A percentile compares a stretch with the other conserved stretches of the same genome.
These are phyloP conservation scores for Trichaptum fuscoviolaceum DNA, from an alignment of 768 basidiomycete genomes.

Conservation along the genomic window DNA sequence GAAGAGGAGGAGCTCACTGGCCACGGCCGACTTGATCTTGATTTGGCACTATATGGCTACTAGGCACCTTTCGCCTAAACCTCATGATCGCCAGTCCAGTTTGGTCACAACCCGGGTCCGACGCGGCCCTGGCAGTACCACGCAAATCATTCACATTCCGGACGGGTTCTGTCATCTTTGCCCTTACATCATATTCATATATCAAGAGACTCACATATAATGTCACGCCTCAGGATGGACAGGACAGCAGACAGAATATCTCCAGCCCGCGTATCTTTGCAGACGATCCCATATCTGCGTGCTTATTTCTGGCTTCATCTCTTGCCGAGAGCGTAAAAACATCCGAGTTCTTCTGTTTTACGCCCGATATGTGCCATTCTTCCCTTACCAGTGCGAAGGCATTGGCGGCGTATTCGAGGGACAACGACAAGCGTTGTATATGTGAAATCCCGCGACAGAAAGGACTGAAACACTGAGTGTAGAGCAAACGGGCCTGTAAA, in stretches of 20 bases:
- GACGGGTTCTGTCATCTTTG: not conserved
- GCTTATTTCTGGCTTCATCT: not conserved
- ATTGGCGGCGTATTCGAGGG: not conserved
- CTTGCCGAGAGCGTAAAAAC: not conserved
- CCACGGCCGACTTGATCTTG: not conserved
- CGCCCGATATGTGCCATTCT: not conserved
- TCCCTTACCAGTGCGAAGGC: not conserved
- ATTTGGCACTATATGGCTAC: not conserved
- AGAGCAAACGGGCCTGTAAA: not conserved
- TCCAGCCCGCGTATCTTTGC: not conserved
- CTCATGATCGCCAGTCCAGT: not conserved
- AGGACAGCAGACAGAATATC: not conserved
- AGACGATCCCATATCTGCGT: not conserved
- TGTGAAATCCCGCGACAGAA: not conserved
- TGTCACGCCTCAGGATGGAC: not conserved
- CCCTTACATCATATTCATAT: not conserved
- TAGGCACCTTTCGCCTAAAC: not conserved
- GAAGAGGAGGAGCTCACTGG: not conserved
- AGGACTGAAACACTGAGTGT: not conserved
- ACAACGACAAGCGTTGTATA: not conserved
- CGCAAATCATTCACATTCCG: not conserved
- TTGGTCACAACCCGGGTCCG: not conserved
- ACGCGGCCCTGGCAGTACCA: not conserved
- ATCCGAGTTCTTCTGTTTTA: not conserved
- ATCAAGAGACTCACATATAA: not conserved